These are phyloP conservation scores for Prillingera fragicola DNA, from an alignment of 1,284 basidiomycete species.

Conservation along the genomic window DNA sequence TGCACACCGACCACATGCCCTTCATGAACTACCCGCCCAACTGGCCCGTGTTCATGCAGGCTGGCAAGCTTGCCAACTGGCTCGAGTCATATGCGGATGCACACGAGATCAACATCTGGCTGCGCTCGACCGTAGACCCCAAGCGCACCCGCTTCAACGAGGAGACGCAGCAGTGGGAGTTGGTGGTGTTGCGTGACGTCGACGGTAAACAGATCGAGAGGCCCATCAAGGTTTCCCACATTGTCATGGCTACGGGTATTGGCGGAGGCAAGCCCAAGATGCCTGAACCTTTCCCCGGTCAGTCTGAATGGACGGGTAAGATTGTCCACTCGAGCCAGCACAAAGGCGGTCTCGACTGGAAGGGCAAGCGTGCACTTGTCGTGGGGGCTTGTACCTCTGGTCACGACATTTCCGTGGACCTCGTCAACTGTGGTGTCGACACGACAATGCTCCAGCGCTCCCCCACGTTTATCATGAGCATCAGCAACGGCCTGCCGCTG, in stretches of 20 bases:
- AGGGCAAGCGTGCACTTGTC: slow-evolving; percentile 58
- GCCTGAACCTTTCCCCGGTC: slow-evolving; percentile 46
- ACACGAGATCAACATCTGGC: slow-evolving; percentile 64
- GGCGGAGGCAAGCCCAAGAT: slow-evolving; percentile 55
- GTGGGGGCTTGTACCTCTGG: slow-evolving; percentile 60
- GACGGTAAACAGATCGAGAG: slow-evolving; percentile 49
- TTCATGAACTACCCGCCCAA: slow-evolving; percentile 32
- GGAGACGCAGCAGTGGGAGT: slow-evolving; percentile 55
- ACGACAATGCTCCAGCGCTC: slow-evolving; percentile 61
- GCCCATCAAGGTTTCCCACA: slow-evolving; percentile 51
- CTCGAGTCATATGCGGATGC: slow-evolving; percentile 61
- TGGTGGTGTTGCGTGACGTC: slow-evolving; percentile 50
- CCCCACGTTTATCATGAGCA: slow-evolving; percentile 60
- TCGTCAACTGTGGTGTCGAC: slow-evolving; percentile 52
- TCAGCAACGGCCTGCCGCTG: slow-evolving; percentile 51
- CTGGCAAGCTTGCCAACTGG: slow-evolving; percentile 60
- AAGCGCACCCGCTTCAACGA: slow-evolving; percentile 51
- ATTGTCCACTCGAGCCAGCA: slow-evolving; percentile 57
- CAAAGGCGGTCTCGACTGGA: slow-evolving; percentile 52
- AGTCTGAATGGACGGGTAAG: slow-evolving; percentile 56
- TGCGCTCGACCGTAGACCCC: slow-evolving; percentile 52
- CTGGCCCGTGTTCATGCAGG: slow-evolving; percentile 36
- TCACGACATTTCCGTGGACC: slow-evolving; percentile 51
- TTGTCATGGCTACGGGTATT: slow-evolving; percentile 59
- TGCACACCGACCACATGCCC: slow-evolving; percentile 47